A percentile compares a stretch with the other conserved stretches of the same genome.
Evolutionary conservation across 306 rosid species (phyloP).

Genomic region (Lablab purpureus): DNA sequence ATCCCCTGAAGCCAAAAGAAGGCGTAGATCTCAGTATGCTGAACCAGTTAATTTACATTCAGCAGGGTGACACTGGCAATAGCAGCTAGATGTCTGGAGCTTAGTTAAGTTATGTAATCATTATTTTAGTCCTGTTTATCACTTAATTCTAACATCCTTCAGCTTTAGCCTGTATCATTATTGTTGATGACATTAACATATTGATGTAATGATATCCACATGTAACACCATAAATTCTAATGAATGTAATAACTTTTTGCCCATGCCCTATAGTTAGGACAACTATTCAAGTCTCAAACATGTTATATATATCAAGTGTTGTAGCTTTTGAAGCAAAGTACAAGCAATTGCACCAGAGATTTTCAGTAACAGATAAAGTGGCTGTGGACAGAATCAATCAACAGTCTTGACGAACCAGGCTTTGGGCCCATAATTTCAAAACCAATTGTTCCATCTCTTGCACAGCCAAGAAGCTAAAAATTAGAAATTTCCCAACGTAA

Average conservation of each 20-base stretch:
- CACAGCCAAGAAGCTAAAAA: background rate
- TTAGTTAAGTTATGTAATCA: conserved; percentile 12
- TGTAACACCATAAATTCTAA: conserved; percentile 50
- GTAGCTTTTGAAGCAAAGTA: background rate
- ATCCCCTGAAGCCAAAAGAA: conserved; percentile 79
- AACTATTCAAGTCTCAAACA: background rate
- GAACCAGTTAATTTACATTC: conserved; percentile 69
- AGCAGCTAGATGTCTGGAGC: conserved; percentile 47
- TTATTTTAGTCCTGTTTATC: conserved; percentile 44
- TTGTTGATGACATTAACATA: conserved; percentile 32
- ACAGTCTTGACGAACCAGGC: background rate
- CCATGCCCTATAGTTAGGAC: background rate
- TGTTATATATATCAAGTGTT: background rate
- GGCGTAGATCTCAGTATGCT: conserved; percentile 64
- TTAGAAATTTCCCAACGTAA: background rate
- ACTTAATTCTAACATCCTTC: conserved; percentile 37
- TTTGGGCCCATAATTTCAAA: background rate
- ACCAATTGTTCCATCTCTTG: background rate
- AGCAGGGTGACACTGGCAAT: conserved; percentile 47
- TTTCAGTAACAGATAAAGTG: background rate
- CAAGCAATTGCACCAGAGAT: background rate
- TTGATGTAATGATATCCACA: conserved; percentile 46
- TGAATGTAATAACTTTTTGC: conserved; percentile 15
- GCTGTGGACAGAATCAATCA: background rate
- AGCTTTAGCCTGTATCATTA: conserved; percentile 36